Evolutionary conservation across 2,329 filamentous ascomycete species (phyloP).

Genomic region (Talaromyces sp.): DNA sequence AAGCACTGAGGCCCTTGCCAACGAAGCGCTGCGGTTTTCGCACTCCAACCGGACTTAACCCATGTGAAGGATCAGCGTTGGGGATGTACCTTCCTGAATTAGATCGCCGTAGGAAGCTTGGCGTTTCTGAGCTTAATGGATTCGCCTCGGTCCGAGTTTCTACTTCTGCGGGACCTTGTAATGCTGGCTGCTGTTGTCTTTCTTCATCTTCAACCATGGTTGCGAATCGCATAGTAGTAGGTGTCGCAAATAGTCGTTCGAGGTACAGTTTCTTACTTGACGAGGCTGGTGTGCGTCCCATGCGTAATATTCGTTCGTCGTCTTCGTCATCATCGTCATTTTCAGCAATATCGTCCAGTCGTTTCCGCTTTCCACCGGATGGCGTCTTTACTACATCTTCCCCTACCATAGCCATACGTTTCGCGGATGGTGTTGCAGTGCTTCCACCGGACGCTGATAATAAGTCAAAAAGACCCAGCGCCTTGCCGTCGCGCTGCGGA

Average conservation of each 20-base stretch:
- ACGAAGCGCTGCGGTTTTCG: conserved; percentile 32
- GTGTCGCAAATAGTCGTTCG: conserved; percentile 42
- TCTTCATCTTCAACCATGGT: conserved; percentile 33
- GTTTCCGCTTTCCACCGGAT: conserved; percentile 26
- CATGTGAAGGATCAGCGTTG: conserved; percentile 11
- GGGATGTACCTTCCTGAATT: conserved; percentile 26
- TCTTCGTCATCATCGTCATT: conserved; percentile 3
- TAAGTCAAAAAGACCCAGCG: conserved; percentile 45
- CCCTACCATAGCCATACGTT: conserved; percentile 21
- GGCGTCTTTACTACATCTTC: conserved; percentile 32
- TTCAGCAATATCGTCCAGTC: conserved; percentile 8
- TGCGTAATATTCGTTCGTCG: conserved; percentile 10
- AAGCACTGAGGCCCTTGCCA: conserved; percentile 33
- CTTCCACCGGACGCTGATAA: conserved; percentile 37
- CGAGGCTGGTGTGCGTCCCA: conserved; percentile 36
- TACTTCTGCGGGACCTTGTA: conserved; percentile 1
- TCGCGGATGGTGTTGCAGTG: conserved; percentile 28
- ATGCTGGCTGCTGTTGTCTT: conserved; percentile 6
- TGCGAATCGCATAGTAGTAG: conserved; percentile 39
- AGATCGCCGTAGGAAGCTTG: conserved; percentile 34
- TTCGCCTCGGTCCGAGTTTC: conserved; percentile 10
- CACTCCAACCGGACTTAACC: conserved; percentile 33
- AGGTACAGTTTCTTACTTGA: conserved; percentile 42
- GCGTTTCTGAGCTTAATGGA: conserved; percentile 28
- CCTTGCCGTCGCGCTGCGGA: conserved; percentile 44